These are phyloP conservation scores for Fusarium phyllophilum DNA, from an alignment of 2,329 filamentous ascomycete genomes.

Conservation along the genomic window DNA sequence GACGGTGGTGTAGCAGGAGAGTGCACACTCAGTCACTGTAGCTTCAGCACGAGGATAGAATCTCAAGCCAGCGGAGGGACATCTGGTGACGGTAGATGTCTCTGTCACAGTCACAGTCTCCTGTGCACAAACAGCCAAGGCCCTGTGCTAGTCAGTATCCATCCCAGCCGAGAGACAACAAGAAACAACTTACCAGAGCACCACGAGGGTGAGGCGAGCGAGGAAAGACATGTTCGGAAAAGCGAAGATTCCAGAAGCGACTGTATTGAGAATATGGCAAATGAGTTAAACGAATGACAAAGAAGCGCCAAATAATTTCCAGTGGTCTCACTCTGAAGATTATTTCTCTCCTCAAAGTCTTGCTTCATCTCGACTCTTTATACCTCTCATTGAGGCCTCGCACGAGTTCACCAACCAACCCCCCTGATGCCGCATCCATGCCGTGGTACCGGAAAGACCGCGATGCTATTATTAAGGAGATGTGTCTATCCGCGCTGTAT, in stretches of 20 bases:
- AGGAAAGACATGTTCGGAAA: constrained; percentile 39
- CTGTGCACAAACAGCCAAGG: constrained; percentile 37
- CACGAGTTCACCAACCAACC: constrained; percentile 15
- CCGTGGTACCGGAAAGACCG: constrained; percentile 33
- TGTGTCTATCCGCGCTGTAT: constrained; percentile 7
- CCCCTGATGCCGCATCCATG: constrained; percentile 28
- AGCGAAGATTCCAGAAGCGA: constrained; percentile 15
- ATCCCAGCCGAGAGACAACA: neutral
- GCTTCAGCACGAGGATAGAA: neutral
- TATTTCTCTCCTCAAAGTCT: neutral
- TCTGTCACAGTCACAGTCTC: constrained; percentile 33
- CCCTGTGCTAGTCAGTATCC: constrained; percentile 28
- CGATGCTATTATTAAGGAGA: constrained; percentile 18
- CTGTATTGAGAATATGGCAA: neutral
- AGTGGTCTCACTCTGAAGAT: constrained; percentile 33
- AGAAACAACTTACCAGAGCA: constrained; percentile 42
- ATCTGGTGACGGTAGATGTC: neutral
- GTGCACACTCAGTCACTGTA: constrained; percentile 43
- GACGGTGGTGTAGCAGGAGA: constrained; percentile 39
- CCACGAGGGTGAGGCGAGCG: constrained; percentile 42
- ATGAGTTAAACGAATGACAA: constrained; percentile 34
- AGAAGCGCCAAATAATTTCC: constrained; percentile 15
- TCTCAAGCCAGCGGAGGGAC: neutral
- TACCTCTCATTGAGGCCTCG: constrained; percentile 35
- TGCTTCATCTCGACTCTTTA: constrained; percentile 40